Conservation (phyloP, 2,329 filamentous ascomycete species). For the Neodidymelliopsis sp. region DNA sequence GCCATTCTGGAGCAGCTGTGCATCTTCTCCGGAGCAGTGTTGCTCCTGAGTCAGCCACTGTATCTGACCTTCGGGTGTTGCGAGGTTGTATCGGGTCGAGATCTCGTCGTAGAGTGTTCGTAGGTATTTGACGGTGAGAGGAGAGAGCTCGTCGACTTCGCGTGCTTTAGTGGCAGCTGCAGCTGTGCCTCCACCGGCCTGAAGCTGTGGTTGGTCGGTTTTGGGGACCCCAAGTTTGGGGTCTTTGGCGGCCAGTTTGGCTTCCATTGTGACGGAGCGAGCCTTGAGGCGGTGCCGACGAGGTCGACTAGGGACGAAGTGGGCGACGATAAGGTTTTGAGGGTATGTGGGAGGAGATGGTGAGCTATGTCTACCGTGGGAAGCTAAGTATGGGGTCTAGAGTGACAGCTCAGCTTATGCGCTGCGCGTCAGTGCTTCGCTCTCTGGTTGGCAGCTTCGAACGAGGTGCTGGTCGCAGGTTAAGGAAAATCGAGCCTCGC, state of each 20-base stretch:
- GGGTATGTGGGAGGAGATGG: background rate
- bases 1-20: conserved; percentile 37
- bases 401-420: conserved; percentile 27
- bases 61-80: conserved; percentile 39
- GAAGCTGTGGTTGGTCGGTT: conserved; percentile 43
- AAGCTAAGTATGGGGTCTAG: background rate
- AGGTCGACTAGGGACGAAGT: background rate
- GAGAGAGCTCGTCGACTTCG: conserved; percentile 40
- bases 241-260: conserved; percentile 32
- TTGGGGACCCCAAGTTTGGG: conserved; percentile 43
- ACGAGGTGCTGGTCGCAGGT: background rate
- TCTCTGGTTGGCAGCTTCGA: background rate
- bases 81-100: conserved; percentile 39
- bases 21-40: conserved; percentile 30
- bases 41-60: conserved; percentile 46
- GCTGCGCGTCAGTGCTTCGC: conserved; percentile 17
- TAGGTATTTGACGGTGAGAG: conserved; percentile 38
- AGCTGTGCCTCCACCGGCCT: conserved; percentile 49
- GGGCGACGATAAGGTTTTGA: background rate
- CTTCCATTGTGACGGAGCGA: conserved; percentile 18
- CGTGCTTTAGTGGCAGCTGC: conserved; percentile 37
- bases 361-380: background rate
- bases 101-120: conserved; percentile 40
- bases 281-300: background rate
- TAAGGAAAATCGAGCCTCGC: background rate